Evolutionary conservation across 208 protist species (phyloP), one percentile per base, ranked within the genome.

Genomic region (Wallacemonas rigidus): DNA sequence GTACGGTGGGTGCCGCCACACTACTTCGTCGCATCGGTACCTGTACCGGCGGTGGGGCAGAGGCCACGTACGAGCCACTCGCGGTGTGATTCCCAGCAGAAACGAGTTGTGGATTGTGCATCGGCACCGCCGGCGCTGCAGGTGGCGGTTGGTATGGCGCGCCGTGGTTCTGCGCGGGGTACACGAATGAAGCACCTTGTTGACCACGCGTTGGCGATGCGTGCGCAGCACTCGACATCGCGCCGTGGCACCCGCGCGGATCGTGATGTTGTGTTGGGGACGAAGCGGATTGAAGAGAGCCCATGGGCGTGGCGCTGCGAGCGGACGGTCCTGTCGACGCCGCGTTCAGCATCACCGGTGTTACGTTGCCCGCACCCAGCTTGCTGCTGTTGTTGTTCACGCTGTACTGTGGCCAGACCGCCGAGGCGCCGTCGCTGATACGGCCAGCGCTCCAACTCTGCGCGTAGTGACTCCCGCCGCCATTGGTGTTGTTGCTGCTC

Each of bases 1-100:
- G 54, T 8, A 17, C 35, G 6, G 54, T 11, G 6, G 44, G 67
- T 9, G 2, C 6, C 5, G 48, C 57, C 15, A 15, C 67, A 68
- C 68, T 68, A 74, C 68, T 73, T 60, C 7, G 74, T 51, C 15
- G 68, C 69, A 61, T 74, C 60, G 47, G 44, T 15, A n/a, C 51
- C 53, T 6, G 53, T 36, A 14, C 2, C 47, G 38, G 9, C 53
- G 12, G 6, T 67, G 2, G 73, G 55, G 36, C 58, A 69, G 26
- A 26, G 26, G 26, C 26, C 26, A 26, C 26, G 0, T 26, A 26
- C 26, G 26, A 26, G 26, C 26, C 26, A 26, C 26, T 26, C 26
- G 26, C 26, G 26, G 26, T 26, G 26, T 26, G 26, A 26, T 26
- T 26, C n/a, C 67, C 36, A 35, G 7, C 54, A 7, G 47, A 51